Evolutionary conservation across 768 basidiomycete species (phyloP), one percentile per base, ranked within the genome.

Genomic region (Inosperma sp.): DNA sequence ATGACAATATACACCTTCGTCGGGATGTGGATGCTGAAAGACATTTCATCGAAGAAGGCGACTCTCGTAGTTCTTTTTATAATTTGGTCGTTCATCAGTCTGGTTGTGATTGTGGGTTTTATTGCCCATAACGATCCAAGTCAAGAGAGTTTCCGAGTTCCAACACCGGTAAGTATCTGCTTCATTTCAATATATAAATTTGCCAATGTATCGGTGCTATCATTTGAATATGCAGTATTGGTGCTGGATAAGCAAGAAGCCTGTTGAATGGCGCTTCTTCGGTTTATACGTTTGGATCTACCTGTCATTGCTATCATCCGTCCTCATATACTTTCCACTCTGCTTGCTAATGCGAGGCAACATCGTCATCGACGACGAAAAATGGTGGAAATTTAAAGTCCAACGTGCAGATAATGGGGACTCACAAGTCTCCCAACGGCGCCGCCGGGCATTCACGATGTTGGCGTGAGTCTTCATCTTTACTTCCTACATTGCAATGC

Each of bases 311-410:
- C 3, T 13, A 8, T 1, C 37, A 4, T 48, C 46, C 4, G 2
- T 48, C 12, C 16, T 48, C 16, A 3, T 48, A 17, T 48, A 48
- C 7, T 6, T 48, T 21, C 34, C 35, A 36, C 46, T 48, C 16
- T 48, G 21, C 29, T 7, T 48, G n/a, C 37, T 33, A 35, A 48
- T 48, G 46, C 35, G 35, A 6, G 46, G 46, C 2, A 48, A 26
- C n/a, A 5, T 48, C 35, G 8, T 36, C 10, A 7, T 48, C 2
- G 10, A 26, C 3, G 5, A 6, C 7, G 14, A 14, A 14, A n/a
- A 22, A 5, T 48, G 46, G 46, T 48, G 46, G 46, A 48, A n/a
- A 13, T 27, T 21, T 26, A 10, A 5, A 23, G 34, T 35, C 25
- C 4, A 21, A 4, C 2, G 3, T 13, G 14, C 1, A 13, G 13